A percentile compares a stretch with the other conserved stretches of the same genome.
Evolutionary conservation across 148 eudicot genomes (phyloP).

Genomic region (Heliosperma pusillum): DNA sequence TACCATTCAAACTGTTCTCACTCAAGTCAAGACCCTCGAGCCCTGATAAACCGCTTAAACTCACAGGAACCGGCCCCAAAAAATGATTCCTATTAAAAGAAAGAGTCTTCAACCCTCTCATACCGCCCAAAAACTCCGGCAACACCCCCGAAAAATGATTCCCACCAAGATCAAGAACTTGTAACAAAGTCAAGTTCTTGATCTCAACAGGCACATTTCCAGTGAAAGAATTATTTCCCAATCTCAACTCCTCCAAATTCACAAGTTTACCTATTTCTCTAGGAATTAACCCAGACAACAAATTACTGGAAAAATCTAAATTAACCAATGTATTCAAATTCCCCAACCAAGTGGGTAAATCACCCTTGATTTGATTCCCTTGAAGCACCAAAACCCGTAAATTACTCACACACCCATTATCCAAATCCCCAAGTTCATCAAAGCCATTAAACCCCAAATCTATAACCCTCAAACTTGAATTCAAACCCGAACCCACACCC

Average conservation of each 20-base stretch:
- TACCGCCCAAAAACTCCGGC: slow-evolving; percentile 44
- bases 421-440: slow-evolving; percentile 27
- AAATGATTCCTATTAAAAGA: slow-evolving; percentile 58
- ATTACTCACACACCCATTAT: slow-evolving; percentile 31
- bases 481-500: slow-evolving; percentile 10
- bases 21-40: slow-evolving; percentile 44
- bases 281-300: slow-evolving; percentile 43
- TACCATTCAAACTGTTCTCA: slow-evolving; percentile 34
- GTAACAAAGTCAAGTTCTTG: slow-evolving; percentile 35
- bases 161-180: slow-evolving; percentile 55
- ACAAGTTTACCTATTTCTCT: slow-evolving; percentile 36
- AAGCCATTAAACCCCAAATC: slow-evolving; percentile 55
- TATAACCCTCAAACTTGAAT: slow-evolving; percentile 37
- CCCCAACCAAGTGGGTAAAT: slow-evolving; percentile 54
- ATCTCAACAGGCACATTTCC: slow-evolving; percentile 55
- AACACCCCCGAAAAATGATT: slow-evolving; percentile 50
- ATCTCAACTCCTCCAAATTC: slow-evolving; percentile 46
- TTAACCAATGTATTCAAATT: slow-evolving; percentile 33
- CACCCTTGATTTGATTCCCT: slow-evolving; percentile 47
- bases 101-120: slow-evolving; percentile 43
- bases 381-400: slow-evolving; percentile 50
- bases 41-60: slow-evolving; percentile 31
- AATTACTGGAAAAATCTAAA: slow-evolving; percentile 61
- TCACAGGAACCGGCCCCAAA: slow-evolving; percentile 42
- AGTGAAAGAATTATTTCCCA: slow-evolving; percentile 58